A percentile compares a stretch with the other conserved stretches of the same genome.
Evolutionary conservation across 108 stramenopile genomes (phyloP).

Genomic region (Epithemia pelagica): DNA sequence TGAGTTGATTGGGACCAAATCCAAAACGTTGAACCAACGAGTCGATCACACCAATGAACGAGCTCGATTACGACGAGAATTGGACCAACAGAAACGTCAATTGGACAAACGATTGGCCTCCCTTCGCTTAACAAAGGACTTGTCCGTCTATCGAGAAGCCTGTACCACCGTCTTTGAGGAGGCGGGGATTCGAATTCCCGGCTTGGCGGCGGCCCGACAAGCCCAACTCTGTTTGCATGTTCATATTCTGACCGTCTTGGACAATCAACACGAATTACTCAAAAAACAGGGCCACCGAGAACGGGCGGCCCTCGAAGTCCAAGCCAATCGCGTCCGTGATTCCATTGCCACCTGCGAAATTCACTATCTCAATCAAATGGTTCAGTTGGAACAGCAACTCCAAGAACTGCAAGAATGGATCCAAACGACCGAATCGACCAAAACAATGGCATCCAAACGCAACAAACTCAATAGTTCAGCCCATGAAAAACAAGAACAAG

Average conservation of each 20-base stretch:
- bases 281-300: not conserved
- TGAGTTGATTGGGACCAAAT: not conserved
- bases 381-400: not conserved
- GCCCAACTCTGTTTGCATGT: slow-evolving; percentile 1
- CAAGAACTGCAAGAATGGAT: not conserved
- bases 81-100: not conserved
- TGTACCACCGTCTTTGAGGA: not conserved
- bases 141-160: not conserved
- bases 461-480: not conserved
- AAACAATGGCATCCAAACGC: not conserved
- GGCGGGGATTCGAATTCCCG: not conserved
- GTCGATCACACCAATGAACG: not conserved
- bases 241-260: not conserved
- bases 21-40: not conserved
- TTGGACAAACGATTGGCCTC: not conserved
- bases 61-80: not conserved
- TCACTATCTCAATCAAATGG: not conserved
- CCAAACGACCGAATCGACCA: not conserved
- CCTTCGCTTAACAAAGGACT: not conserved
- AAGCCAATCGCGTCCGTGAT: not conserved
- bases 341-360: not conserved
- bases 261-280: not conserved
- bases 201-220: not conserved
- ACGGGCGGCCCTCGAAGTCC: not conserved
- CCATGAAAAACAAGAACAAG: not conserved